phyloP scores from a whole-genome alignment of 768 basidiomycete genomes.

The Podaxis carcinomalis region DNA sequence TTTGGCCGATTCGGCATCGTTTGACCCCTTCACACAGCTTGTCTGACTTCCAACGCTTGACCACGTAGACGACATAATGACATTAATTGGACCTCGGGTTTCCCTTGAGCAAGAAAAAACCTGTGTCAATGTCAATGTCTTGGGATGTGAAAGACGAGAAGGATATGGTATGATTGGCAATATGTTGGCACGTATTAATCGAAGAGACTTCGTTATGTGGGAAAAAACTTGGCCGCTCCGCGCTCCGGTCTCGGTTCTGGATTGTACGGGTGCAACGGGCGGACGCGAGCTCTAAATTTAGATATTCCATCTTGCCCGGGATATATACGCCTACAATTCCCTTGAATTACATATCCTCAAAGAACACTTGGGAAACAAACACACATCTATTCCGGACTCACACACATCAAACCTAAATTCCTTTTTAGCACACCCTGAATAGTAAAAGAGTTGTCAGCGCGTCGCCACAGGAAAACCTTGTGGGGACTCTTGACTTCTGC shows the following conservation, averaged over 20 bases:
- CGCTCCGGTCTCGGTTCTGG: not conserved
- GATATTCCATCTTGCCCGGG: not conserved
- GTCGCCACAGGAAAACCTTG: not conserved
- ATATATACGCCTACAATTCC: not conserved
- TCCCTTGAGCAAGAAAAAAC: not conserved
- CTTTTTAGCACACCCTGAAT: not conserved
- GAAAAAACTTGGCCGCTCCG: not conserved
- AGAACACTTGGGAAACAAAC: not conserved
- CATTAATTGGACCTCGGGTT: not conserved
- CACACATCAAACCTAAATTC: not conserved
- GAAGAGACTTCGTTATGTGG: not conserved
- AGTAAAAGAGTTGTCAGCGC: not conserved
- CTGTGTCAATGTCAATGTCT: not conserved
- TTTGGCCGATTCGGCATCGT: not conserved
- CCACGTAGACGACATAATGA: not conserved
- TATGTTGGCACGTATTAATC: not conserved
- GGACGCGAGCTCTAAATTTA: not conserved
- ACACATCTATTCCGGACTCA: not conserved
- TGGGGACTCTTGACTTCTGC: not conserved
- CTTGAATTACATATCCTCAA: not conserved
- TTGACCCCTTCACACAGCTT: not conserved
- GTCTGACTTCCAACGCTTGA: not conserved
- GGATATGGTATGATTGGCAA: not conserved
- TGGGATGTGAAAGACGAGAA: not conserved
- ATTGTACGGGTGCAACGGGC: not conserved